Base-by-base conservation (phyloP, 257 asterid species). In the Plectranthus barbatus region DNA sequence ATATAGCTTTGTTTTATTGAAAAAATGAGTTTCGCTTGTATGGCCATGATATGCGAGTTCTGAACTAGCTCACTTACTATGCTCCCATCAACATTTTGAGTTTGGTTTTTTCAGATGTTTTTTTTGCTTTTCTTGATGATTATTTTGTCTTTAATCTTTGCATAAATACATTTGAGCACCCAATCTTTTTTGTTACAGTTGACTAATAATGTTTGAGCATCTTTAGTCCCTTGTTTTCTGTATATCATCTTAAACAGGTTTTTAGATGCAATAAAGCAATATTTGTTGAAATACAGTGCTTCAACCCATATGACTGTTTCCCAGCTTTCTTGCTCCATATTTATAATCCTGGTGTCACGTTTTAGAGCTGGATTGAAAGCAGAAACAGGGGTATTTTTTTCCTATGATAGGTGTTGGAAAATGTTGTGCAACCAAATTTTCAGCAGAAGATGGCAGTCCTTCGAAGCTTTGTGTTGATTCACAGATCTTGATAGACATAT, bases 401-500 rank as follows among this genome's bases (percentile, higher is more conserved):
- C 99, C 99, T 15, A 93, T 93, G 99, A 93, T 93, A 58, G 73
- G 94, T 93, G 55, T 69, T 93, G 60, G 99, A 93, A 73, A 93
- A 93, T 75, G 97, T 93, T 51, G 71, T 91, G 56, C 99, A 93
- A 56, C 97, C 99, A 50, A 93, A 90, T 77, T 93, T 90, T 76
- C 97, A 87, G 81, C 99, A 93, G 62, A 93, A 93, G 88, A 86
- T 93, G 99, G 84, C 87, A 52, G 99, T 93, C 57, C 99, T 93
- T 64, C 84, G 88, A 93, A 76, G 85, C 90, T 93, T 44, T 87
- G 94, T 46, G 62, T 75, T 68, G 99, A 90, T 79, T 90, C 99
- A 6, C 99, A 93, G 83, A 87, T 90, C 74, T 70, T 93, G 86
- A 86, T 90, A 56, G 99, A 93, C 89, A 90, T 93, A 80, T 93